Evolutionary conservation across 805 yeast genomes (phyloP).

Genomic region (Monosporozyma servazzii): DNA sequence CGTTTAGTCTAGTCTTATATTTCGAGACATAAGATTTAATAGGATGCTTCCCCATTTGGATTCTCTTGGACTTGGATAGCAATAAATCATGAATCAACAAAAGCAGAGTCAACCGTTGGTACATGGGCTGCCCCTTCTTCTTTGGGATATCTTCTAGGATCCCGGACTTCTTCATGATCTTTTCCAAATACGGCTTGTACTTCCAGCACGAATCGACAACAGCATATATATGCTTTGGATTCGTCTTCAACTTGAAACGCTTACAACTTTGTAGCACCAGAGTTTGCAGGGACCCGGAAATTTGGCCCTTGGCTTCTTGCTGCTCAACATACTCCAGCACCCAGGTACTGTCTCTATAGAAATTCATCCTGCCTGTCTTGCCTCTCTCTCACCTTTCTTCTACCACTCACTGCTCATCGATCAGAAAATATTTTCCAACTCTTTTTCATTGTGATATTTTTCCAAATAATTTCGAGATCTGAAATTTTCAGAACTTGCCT

Average conservation of each 20-base stretch:
- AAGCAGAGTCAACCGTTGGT: slow-evolving; percentile 30
- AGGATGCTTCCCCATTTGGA: slow-evolving; percentile 83
- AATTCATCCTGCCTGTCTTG: slow-evolving; percentile 16
- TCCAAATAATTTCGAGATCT: too few relatives aligned
- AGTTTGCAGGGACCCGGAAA: slow-evolving; percentile 46
- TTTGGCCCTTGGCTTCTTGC: slow-evolving; percentile 23
- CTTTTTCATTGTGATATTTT: too few relatives aligned
- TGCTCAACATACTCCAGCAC: slow-evolving; percentile 27
- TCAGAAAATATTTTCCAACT: too few relatives aligned
- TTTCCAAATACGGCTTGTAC: slow-evolving; percentile 54
- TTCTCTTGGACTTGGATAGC: slow-evolving; percentile 65
- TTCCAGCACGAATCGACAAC: slow-evolving; percentile 68
- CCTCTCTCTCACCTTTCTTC: too few relatives aligned
- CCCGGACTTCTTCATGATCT: slow-evolving; percentile 57
- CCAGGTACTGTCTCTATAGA: slow-evolving; percentile 36
- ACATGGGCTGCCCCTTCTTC: slow-evolving; percentile 41
- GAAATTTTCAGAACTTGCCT: too few relatives aligned
- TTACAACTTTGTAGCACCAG: slow-evolving; percentile 44
- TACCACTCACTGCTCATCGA: neutral
- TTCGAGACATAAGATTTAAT: slow-evolving; percentile 71
- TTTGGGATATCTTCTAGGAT: slow-evolving; percentile 42
- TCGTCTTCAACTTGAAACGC: slow-evolving; percentile 40
- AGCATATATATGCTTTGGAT: slow-evolving; percentile 84
- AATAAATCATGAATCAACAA: slow-evolving; percentile 75
- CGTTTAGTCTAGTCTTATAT: slow-evolving; percentile 71